Percentiles rank a stretch among this genome's conserved stretches.
phyloP scores from a whole-genome alignment of 805 yeast genomes.

The Pichia phayaonensis region DNA sequence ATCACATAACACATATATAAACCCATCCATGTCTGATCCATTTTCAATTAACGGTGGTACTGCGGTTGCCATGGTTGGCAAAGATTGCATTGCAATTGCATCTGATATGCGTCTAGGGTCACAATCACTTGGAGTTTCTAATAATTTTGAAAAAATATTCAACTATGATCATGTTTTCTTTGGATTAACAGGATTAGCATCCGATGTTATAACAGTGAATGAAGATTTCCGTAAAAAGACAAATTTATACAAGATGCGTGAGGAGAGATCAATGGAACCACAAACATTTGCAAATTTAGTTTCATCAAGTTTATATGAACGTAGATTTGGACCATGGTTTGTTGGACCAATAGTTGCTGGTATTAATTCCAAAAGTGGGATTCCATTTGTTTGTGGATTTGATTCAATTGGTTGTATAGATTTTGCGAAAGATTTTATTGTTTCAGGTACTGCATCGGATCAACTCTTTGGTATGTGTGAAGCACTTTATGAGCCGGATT shows the following conservation, averaged over 20 bases:
- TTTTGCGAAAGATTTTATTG: constrained; percentile 88
- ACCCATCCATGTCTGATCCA: constrained; percentile 57
- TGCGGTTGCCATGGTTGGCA: constrained; percentile 98
- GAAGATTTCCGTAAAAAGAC: constrained; percentile 80
- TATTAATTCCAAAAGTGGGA: constrained; percentile 66
- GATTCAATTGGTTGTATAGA: constrained; percentile 97
- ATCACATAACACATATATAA: neutral
- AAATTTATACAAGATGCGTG: constrained; percentile 82
- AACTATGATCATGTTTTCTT: constrained; percentile 78
- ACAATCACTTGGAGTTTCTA: constrained; percentile 87
- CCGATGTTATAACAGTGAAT: constrained; percentile 82
- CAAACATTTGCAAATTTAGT: constrained; percentile 88
- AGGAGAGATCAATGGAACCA: constrained; percentile 90
- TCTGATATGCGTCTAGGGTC: constrained; percentile 90
- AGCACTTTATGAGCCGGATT: constrained; percentile 84
- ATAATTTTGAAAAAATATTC: constrained; percentile 89
- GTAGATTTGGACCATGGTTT: constrained; percentile 92
- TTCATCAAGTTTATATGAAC: constrained; percentile 81
- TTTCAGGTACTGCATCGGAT: constrained; percentile 93
- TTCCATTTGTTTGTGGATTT: constrained; percentile 92
- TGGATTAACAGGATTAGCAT: constrained; percentile 91
- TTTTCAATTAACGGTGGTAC: constrained; percentile 86
- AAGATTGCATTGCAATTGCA: constrained; percentile 97
- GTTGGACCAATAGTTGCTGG: constrained; percentile 98
- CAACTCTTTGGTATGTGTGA: constrained; percentile 99